Conservation (phyloP, 306 rosid genomes). For the Trifolium repens region DNA sequence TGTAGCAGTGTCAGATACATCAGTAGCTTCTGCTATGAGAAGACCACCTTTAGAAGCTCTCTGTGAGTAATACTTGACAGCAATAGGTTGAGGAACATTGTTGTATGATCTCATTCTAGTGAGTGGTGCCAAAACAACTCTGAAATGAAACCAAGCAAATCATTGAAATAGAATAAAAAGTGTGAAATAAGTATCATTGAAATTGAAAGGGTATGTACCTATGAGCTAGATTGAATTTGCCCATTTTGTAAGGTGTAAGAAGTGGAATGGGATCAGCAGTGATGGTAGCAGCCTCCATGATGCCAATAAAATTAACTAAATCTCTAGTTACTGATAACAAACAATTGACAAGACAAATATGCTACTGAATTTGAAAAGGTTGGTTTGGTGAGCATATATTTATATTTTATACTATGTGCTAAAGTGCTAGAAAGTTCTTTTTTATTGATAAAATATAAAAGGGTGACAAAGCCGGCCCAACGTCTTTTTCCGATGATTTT, state of each 20-base stretch:
- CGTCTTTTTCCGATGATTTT: too few species aligned
- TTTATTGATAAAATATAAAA: too few species aligned
- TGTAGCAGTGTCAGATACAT: constrained; percentile 5
- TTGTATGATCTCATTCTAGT: constrained; percentile 28
- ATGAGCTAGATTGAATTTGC: constrained; percentile 40
- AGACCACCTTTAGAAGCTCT: constrained; percentile 22
- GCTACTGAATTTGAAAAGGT: too few species aligned
- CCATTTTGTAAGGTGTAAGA: constrained; percentile 43
- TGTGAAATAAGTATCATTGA: not conserved
- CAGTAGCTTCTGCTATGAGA: constrained; percentile 38
- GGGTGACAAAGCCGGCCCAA: too few species aligned
- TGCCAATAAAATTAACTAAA: too few species aligned
- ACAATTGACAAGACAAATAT: too few species aligned
- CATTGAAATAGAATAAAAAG: too few species aligned
- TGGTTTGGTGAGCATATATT: too few species aligned
- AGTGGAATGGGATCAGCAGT: constrained; percentile 1
- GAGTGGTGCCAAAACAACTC: constrained; percentile 33
- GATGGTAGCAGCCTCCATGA: not conserved
- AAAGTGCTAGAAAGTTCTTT: too few species aligned
- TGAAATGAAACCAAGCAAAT: not conserved
- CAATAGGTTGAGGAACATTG: constrained; percentile 29
- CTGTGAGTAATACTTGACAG: constrained; percentile 19
- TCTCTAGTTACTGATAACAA: too few species aligned
- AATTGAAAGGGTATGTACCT: constrained; percentile 18
- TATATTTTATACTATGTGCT: too few species aligned